These are phyloP conservation scores for Blastomyces gilchristii DNA, from an alignment of 2,329 filamentous ascomycete species.

Conservation along the genomic window DNA sequence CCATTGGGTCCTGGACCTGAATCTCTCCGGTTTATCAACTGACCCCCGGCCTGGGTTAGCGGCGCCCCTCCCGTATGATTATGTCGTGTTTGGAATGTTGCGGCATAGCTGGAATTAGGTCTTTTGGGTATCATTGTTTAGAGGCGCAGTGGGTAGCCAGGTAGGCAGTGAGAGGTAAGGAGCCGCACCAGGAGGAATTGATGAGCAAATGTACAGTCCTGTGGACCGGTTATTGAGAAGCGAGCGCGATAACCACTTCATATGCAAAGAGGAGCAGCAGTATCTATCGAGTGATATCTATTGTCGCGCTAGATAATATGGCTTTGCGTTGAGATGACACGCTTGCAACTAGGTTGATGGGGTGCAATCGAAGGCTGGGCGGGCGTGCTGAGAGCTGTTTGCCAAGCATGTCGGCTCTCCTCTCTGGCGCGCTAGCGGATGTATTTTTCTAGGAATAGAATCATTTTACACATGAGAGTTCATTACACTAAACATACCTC, in stretches of 20 bases:
- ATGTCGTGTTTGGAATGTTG: constrained; percentile 17
- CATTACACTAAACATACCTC: neutral
- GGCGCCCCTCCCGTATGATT: constrained; percentile 16
- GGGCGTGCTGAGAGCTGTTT: neutral
- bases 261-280: neutral
- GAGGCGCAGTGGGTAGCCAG: neutral
- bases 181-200: neutral
- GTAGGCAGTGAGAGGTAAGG: too few relatives aligned
- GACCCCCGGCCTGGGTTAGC: constrained; percentile 18
- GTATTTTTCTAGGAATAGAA: too few relatives aligned
- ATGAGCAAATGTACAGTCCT: neutral
- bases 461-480: neutral
- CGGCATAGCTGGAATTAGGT: constrained; percentile 23
- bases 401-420: neutral
- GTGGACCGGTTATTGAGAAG: neutral
- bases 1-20: neutral
- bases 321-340: neutral
- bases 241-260: neutral
- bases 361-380: neutral
- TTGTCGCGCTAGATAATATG: neutral
- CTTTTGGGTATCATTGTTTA: constrained; percentile 12
- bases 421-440: neutral
- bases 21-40: constrained; percentile 1
- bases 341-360: neutral
- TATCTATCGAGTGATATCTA: neutral